A percentile compares a stretch with the other conserved stretches of the same genome.
Evolutionary conservation across 306 rosid genomes (phyloP).

Genomic region (Abrus precatorius): DNA sequence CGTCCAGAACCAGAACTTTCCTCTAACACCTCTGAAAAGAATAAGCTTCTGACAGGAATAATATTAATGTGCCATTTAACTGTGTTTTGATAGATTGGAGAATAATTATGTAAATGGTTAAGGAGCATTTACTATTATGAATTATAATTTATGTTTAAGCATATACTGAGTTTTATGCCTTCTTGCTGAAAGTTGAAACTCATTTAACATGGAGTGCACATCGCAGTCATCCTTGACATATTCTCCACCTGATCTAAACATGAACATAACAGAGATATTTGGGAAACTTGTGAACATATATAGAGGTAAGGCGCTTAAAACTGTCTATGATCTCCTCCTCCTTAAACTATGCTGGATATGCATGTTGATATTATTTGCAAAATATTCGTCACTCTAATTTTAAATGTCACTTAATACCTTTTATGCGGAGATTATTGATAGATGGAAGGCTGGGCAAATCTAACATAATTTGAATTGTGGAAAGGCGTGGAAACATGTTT

Average conservation of each 20-base stretch:
- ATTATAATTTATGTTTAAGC: conserved; percentile 12
- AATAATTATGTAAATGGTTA: conserved; percentile 16
- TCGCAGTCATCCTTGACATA: conserved; percentile 68
- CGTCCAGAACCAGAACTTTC: background rate
- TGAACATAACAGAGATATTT: conserved; percentile 81
- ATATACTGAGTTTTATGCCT: conserved; percentile 23
- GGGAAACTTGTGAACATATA: conserved; percentile 88
- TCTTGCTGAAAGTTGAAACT: conserved; percentile 33
- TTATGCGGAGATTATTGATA: background rate
- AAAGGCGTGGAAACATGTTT: conserved; percentile 36
- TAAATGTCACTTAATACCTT: background rate
- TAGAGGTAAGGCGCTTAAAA: conserved; percentile 65
- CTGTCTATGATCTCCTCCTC: background rate
- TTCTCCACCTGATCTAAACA: conserved; percentile 85
- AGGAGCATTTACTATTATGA: conserved; percentile 12
- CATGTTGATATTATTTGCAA: too few relatives aligned
- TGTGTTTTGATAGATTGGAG: background rate
- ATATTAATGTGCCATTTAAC: conserved; percentile 13
- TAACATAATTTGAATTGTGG: background rate
- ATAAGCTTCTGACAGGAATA: conserved; percentile 23
- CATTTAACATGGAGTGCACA: conserved; percentile 33
- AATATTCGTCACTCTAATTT: too few relatives aligned
- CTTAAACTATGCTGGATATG: too few relatives aligned
- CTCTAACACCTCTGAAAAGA: conserved; percentile 10
- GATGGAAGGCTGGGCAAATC: conserved; percentile 40